phyloP scores from a whole-genome alignment of 192 early-diverging fungal species.

The Rhizophagus clarus region DNA sequence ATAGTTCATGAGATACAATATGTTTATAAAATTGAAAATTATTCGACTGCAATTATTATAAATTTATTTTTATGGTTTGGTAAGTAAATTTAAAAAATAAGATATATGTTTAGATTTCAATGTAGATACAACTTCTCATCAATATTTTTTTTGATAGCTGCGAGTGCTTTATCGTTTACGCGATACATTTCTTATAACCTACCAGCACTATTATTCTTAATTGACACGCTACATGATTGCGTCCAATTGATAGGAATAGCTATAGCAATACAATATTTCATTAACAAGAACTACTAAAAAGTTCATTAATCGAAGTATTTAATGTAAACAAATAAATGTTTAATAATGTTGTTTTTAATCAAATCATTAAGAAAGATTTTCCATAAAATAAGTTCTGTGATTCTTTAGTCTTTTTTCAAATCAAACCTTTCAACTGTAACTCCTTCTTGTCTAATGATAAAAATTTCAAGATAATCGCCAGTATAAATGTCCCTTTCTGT shows the following conservation, averaged over 20 bases:
- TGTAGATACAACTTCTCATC: background rate
- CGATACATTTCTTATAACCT: conserved; percentile 16
- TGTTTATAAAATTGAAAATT: conserved; percentile 4
- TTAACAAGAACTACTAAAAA: background rate
- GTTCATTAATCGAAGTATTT: background rate
- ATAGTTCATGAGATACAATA: background rate
- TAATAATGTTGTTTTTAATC: background rate
- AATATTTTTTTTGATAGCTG: background rate
- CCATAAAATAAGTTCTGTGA: background rate
- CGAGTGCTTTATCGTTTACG: background rate
- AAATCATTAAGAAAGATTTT: background rate
- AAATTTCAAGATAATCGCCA: conserved; percentile 94
- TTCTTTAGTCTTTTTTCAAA: conserved; percentile 89
- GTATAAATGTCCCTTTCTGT: conserved; percentile 99
- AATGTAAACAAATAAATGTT: background rate
- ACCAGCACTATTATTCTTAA: background rate
- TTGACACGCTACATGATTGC: conserved; percentile 13
- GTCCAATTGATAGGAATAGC: conserved; percentile 3
- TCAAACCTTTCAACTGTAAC: conserved; percentile 71
- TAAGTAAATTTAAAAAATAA: background rate
- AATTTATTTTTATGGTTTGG: conserved; percentile 10
- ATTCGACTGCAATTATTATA: background rate
- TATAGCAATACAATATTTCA: background rate
- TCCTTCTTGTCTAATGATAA: conserved; percentile 78
- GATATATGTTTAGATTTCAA: background rate